Base-by-base conservation (phyloP, 345 rosid genomes). In the Physaria fendleri region DNA sequence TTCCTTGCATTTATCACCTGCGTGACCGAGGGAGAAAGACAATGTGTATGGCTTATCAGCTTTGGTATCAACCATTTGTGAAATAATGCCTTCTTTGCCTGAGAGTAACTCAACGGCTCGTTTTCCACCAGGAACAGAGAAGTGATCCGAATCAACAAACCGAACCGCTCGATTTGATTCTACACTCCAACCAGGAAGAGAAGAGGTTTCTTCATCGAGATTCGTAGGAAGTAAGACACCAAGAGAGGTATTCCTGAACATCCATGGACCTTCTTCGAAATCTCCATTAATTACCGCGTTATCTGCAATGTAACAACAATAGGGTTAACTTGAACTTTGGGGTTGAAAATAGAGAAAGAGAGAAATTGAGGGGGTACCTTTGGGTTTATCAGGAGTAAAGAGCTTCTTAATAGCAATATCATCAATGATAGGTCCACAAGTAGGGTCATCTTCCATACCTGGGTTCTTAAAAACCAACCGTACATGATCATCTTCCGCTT, bases 381-480 rank as follows among this genome's bases (percentile, higher is more conserved):
- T 85, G 73, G 82, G 77, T 10, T 54, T 80, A 55, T 87, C 86
- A 29, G 99, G 99, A 10, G 73, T 25, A 55, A 83, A 82, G 44
- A 93, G 94, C 76, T 89, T 93, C 78, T 93, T 93, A 56, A 93
- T 74, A 10, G 97, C 89, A 5, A 93, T 72, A 17, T 89, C 87
- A 24, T 93, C 99, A 7, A 93, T 85, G 43, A 93, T 89, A 54
- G 99, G 99, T 16, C 99, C 99, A 68, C 99, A 93, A 1, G 95
- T 79, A 4, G 99, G 97, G 78, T 93, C 99, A 37, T 93, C 95
- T 58, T 88, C 99, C 99, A 89, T 93, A 16, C 99, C 99, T 20
- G 89, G 88, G 53, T 93, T 93, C 70, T 78, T 77, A 62, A 88
- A 93, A 45, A 75, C 78, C 71, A 93, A 56, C 2, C 22, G 51